Percentiles rank a stretch among this genome's conserved stretches.
Conservation (phyloP, 2,329 filamentous ascomycete species). For the Penicillium aurantiogriseum region DNA sequence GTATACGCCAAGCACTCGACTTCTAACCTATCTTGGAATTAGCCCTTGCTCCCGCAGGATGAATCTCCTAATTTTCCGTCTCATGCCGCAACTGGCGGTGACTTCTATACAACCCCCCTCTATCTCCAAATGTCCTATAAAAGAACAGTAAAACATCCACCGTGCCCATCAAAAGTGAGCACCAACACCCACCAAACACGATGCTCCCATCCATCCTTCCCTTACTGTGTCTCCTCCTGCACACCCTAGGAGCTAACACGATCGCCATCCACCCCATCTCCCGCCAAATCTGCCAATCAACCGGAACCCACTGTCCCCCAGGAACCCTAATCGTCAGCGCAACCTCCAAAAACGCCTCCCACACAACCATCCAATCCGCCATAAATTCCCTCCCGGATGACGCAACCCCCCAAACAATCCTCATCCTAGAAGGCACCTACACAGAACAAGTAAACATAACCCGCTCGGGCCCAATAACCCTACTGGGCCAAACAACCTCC, state of each 20-base stretch:
- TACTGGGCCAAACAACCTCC: constrained; percentile 57
- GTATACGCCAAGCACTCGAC: neutral
- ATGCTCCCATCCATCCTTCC: neutral
- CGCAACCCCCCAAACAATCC: constrained; percentile 52
- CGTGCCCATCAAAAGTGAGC: neutral
- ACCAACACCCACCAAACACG: neutral
- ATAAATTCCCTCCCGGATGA: constrained; percentile 49
- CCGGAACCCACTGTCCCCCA: constrained; percentile 25
- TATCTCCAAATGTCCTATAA: neutral
- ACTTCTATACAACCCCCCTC: neutral
- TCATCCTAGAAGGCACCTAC: constrained; percentile 61
- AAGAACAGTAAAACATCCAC: neutral
- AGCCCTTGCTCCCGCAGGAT: neutral
- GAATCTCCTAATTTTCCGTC: constrained; percentile 1
- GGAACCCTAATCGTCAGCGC: constrained; percentile 32
- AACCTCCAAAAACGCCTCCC: constrained; percentile 22
- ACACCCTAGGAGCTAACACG: constrained; percentile 1
- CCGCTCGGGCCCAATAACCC: constrained; percentile 58
- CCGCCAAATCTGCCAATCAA: constrained; percentile 28
- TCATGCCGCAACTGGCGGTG: neutral
- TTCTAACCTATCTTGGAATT: neutral
- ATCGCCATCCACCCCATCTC: constrained; percentile 4
- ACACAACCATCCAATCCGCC: constrained; percentile 48
- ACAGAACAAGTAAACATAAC: constrained; percentile 66
- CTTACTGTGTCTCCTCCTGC: neutral